Evolutionary conservation across 1,139 yeast genomes (phyloP).

Genomic region (Yamadazyma epiphylla): DNA sequence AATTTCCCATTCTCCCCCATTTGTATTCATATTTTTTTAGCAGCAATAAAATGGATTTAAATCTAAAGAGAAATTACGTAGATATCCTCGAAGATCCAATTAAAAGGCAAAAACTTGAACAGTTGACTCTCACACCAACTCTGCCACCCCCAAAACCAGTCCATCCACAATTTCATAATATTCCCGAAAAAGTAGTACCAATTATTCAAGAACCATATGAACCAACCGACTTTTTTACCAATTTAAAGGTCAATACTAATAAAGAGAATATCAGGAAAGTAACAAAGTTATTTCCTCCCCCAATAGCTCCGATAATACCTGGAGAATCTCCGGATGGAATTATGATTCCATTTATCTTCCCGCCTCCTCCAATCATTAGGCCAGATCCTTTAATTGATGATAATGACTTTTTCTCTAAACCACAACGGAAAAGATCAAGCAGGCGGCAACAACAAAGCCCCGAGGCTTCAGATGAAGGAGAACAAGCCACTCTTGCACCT

Average conservation of each 20-base stretch:
- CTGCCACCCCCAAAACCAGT: neutral
- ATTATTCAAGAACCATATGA: slow-evolving; percentile 30
- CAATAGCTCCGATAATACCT: slow-evolving; percentile 31
- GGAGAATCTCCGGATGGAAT: slow-evolving; percentile 22
- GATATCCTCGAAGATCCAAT: slow-evolving; percentile 9
- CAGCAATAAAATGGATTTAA: neutral
- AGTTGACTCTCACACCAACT: neutral
- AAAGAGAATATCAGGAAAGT: slow-evolving; percentile 24
- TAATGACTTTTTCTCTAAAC: slow-evolving; percentile 3
- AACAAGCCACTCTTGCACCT: slow-evolving; percentile 28
- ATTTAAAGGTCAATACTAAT: slow-evolving; percentile 20
- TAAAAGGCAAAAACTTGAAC: slow-evolving; percentile 9
- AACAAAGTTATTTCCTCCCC: slow-evolving; percentile 37
- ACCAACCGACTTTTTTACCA: slow-evolving; percentile 32
- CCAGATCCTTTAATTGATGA: slow-evolving; percentile 15
- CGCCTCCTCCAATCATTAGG: slow-evolving; percentile 39
- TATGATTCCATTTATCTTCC: slow-evolving; percentile 45
- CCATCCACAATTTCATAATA: slow-evolving; percentile 13
- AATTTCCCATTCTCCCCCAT: no score
- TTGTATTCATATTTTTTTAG: no score
- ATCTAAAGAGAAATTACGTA: slow-evolving; percentile 3
- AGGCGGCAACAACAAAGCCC: slow-evolving; percentile 3
- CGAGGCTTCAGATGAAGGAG: slow-evolving; percentile 1
- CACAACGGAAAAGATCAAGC: slow-evolving; percentile 5
- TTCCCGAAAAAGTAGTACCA: slow-evolving; percentile 39